These are phyloP conservation scores for Agrocybe praecox DNA, from an alignment of 768 basidiomycete genomes.

Conservation along the genomic window DNA sequence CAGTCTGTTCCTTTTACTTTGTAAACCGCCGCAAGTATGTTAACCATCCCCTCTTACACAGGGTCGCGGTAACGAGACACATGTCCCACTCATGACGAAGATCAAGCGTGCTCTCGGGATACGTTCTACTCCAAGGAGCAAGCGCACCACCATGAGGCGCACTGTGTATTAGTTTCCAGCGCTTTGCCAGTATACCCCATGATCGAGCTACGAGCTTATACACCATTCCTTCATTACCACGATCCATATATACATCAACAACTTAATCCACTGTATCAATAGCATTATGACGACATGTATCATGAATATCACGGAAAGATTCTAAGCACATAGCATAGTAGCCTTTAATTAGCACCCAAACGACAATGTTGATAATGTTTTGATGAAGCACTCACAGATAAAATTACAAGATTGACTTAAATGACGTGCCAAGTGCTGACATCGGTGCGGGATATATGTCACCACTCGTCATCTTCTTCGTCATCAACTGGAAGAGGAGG, in stretches of 20 bases:
- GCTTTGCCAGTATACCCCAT: background rate
- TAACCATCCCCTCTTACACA: slow-evolving; percentile 16
- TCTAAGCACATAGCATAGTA: background rate
- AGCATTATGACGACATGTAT: background rate
- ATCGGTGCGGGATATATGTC: background rate
- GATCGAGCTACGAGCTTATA: too few species aligned
- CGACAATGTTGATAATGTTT: background rate
- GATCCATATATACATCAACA: too few species aligned
- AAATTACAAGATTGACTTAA: background rate
- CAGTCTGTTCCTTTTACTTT: slow-evolving; percentile 11
- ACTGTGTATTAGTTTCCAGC: slow-evolving; percentile 5
- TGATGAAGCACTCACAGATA: background rate
- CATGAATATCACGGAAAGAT: background rate
- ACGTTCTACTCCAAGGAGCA: slow-evolving; percentile 40
- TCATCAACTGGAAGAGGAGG: slow-evolving; percentile 37
- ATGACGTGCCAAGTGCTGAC: too few species aligned
- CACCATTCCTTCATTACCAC: too few species aligned
- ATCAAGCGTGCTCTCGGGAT: slow-evolving; percentile 56
- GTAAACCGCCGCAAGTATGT: background rate
- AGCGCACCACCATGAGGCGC: slow-evolving; percentile 3
- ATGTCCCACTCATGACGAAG: slow-evolving; percentile 53
- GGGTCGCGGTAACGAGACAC: slow-evolving; percentile 45
- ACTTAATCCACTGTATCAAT: background rate
- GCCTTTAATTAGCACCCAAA: too few species aligned
- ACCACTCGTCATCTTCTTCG: slow-evolving; percentile 31